Conservation (phyloP, 805 yeast genomes). For the Gaillardinia entomophila region DNA sequence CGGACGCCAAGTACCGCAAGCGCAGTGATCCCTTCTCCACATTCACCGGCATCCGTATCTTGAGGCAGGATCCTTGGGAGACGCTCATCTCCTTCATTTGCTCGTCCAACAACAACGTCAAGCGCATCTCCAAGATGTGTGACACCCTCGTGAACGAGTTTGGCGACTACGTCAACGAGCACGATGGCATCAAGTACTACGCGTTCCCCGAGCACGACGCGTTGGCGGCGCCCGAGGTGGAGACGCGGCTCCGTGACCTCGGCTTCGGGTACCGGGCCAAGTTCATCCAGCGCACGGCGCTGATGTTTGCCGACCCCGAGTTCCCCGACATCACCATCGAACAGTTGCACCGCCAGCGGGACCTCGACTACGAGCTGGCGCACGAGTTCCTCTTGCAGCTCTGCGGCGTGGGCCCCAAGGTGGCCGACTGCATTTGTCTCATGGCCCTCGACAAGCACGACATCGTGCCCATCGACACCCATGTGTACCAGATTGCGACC, state of each 20-base stretch:
- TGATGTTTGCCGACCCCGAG: conserved; percentile 38
- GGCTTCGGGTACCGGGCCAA: conserved; percentile 93
- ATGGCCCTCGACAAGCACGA: conserved; percentile 87
- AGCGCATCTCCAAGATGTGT: conserved; percentile 91
- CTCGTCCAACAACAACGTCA: conserved; percentile 92
- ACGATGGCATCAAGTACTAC: conserved; percentile 53
- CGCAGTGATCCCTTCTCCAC: conserved; percentile 25
- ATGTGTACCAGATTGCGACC: conserved; percentile 83
- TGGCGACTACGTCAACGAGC: conserved; percentile 53
- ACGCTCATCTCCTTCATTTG: conserved; percentile 86
- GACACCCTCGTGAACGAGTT: conserved; percentile 64
- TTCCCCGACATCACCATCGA: conserved; percentile 26
- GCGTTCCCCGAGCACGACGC: conserved; percentile 68
- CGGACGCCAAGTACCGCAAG: conserved; percentile 44
- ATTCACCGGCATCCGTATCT: conserved; percentile 71
- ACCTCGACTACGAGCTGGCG: conserved; percentile 43
- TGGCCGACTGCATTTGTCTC: conserved; percentile 91
- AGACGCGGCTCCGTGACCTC: conserved; percentile 36
- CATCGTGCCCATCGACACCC: conserved; percentile 93
- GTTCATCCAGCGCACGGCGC: conserved; percentile 76
- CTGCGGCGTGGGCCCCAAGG: conserved; percentile 94
- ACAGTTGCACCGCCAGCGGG: conserved; percentile 39
- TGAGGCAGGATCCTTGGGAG: conserved; percentile 97
- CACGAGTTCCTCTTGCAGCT: conserved; percentile 58
- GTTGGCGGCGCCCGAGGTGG: conserved; percentile 33